Percentiles rank a stretch among this genome's conserved stretches.
Evolutionary conservation across 2,329 filamentous ascomycete species (phyloP).

Genomic region (Curvularia lunata): DNA sequence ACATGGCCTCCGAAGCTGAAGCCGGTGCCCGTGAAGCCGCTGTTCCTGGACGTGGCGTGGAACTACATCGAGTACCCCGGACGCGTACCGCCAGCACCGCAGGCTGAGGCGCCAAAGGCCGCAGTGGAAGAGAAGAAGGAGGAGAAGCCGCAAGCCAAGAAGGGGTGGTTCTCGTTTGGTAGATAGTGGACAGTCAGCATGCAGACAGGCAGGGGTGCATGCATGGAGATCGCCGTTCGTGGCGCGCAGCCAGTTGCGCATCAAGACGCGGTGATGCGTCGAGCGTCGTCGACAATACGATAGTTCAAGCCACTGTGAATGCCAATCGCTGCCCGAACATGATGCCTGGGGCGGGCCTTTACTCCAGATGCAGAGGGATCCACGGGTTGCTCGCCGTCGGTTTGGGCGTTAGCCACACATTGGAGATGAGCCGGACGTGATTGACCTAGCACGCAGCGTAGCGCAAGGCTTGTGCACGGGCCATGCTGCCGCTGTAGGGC

Average conservation of each 20-base stretch:
- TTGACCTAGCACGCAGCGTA: constrained; percentile 23
- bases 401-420: constrained; percentile 23
- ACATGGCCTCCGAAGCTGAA: constrained; percentile 84
- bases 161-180: constrained; percentile 60
- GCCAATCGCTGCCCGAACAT: background rate
- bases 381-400: constrained; percentile 15
- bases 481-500: constrained; percentile 30
- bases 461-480: constrained; percentile 15
- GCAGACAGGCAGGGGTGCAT: constrained; percentile 4
- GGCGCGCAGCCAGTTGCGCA: constrained; percentile 7
- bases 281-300: background rate
- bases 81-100: constrained; percentile 51
- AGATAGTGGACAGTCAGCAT: constrained; percentile 38
- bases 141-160: constrained; percentile 54
- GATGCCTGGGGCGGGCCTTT: constrained; percentile 15
- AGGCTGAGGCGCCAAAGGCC: constrained; percentile 37
- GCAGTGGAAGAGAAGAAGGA: constrained; percentile 35
- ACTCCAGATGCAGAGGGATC: constrained; percentile 14
- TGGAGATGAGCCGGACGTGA: constrained; percentile 21
- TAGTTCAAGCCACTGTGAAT: constrained; percentile 1
- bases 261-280: background rate
- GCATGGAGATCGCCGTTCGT: constrained; percentile 10
- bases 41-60: constrained; percentile 96
- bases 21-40: constrained; percentile 86
- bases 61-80: constrained; percentile 95